These are phyloP conservation scores for Dictyostelium capitatum DNA, from an alignment of 78 protist species.

Conservation along the genomic window DNA sequence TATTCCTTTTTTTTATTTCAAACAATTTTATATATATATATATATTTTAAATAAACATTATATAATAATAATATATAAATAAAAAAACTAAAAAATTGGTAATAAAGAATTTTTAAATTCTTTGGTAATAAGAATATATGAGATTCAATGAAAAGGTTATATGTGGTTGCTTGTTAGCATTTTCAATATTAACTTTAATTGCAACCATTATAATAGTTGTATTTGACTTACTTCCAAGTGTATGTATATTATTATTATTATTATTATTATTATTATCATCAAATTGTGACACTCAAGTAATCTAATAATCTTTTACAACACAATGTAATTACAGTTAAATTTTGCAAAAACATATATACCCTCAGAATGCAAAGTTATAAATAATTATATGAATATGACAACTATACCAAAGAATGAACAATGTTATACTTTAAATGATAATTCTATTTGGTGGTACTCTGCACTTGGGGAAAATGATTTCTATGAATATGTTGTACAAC, in stretches of 20 bases:
- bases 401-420: not conserved
- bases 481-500: constrained; percentile 18
- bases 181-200: not conserved
- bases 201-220: not conserved
- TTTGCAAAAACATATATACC: constrained; percentile 43
- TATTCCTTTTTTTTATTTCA: no score
- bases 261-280: not conserved
- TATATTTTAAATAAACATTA: no score
- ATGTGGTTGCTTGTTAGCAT: not conserved
- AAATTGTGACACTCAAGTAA: not conserved
- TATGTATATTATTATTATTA: not conserved
- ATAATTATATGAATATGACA: not conserved
- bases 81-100: no score
- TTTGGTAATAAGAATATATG: not conserved
- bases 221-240: constrained; percentile 49
- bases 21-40: no score
- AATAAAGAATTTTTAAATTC: no score
- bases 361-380: constrained; percentile 11
- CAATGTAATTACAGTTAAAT: no score
- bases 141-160: not conserved
- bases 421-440: constrained; percentile 17
- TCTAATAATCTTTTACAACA: not conserved
- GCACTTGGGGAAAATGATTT: constrained; percentile 39
- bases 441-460: constrained; percentile 50
- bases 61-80: no score